Evolutionary conservation across 2,329 filamentous ascomycete genomes (phyloP), one percentile per base, ranked within the genome.

Genomic region (Colletotrichum cuscutae): DNA sequence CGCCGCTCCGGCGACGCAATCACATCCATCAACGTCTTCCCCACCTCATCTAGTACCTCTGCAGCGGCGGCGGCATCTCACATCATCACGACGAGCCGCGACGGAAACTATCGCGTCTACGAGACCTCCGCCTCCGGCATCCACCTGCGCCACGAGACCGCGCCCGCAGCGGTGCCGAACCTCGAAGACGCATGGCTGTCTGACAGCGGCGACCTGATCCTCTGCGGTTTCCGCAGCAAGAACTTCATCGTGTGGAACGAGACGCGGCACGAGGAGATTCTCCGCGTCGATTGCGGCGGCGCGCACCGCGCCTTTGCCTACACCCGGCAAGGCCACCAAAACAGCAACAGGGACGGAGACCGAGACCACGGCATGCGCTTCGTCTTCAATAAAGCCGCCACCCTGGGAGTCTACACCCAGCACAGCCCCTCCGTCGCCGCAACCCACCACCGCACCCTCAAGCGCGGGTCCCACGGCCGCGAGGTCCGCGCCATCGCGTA

Each of bases 241-340:
- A 86, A 90, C 59, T 97, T 98, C 78, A 86, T 97, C 13, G 88
- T 96, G 11, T 97, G 94, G 90, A 94, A 98, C 79, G 91, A 94
- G 79, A 91, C 90, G 0, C 85, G 85, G 1, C 91, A 94, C 71
- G 88, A 90, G 68, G 93, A 96, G 77, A 81, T 96, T 19, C 89
- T 92, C 67, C 87, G 86, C 1, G 87, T 97, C 35, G 91, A 95
- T 61, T 98, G 96, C 79, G 96, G 95, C 68, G 96, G 96, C 42
- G 92, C 91, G 0, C 95, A 98, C 79, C 89, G 96, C 67, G 91
- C 89, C 37, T 98, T 95, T 87, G 88, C 90, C n/a, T 81, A 82
- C 68, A 76, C 79, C 71, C 74, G 79, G 28, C 68, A 76, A 26
- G n/a, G 12, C 42, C 42, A 49, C 19, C 15, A 8, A 9, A n/a